Evolutionary conservation across 768 basidiomycete species (phyloP), one percentile per base, ranked within the genome.

Genomic region (Hirschioporus abietinus): DNA sequence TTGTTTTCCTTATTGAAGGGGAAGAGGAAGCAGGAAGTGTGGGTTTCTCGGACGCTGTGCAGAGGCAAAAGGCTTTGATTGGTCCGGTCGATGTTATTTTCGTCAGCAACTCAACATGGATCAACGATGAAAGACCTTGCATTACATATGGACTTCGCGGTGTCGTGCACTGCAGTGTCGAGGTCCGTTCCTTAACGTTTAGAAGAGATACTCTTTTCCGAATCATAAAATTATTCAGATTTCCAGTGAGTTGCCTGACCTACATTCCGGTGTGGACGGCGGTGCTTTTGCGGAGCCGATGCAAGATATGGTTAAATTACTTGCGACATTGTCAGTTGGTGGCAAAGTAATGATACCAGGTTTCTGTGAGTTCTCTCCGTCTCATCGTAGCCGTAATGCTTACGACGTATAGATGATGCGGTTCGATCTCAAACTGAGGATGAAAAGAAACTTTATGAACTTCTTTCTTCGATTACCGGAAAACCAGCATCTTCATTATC

Each of bases 21-120:
- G 96, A 99, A 74, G 97, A 97, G 74, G 97, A 99, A 75, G 88
- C 87, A n/a, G 96, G 96, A 0, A 96, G 95, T 73, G 76, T 82
- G 5, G 95, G 96, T 0, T 96, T 99, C 72, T 83, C 79, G 52
- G 86, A 92, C n/a, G 84, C 90, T 1, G 90, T 98, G 10, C 72
- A 78, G 65, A 83, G 81, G 65, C 81, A 95, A 76, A 95, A 93
- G 86, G 86, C 89, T 70, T 77, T 82, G 58, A 95, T 99, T 71
- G 95, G 96, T 1, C 77, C 87, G 52, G 86, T 98, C 60, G 94
- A 98, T 77, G 91, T 91, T 0, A 94, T 99, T 66, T 79, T 98
- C 20, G 89, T 95, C 68, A 93, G 92, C 70, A 99, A 99, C 74
- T 98, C 96, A 24, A 96, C 93, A 10, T 99, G 96, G 96, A 94